Conservation (phyloP, 2,329 filamentous ascomycete genomes). For the Sclerotinia sclerotiorum region DNA sequence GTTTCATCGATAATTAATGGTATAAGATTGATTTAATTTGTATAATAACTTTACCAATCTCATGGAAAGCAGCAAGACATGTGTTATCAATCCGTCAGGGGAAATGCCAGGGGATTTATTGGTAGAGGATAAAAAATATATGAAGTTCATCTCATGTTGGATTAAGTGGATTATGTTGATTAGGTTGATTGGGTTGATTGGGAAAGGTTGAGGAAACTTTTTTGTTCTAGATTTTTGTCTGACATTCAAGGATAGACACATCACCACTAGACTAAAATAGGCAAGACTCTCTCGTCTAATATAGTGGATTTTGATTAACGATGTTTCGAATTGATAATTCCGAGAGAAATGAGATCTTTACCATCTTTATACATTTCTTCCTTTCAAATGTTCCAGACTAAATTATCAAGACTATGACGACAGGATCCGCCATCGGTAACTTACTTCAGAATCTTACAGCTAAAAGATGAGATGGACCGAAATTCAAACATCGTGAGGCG, state of each 20-base stretch:
- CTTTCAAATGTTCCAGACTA: neutral
- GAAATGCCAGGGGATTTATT: constrained; percentile 6
- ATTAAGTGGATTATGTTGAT: neutral
- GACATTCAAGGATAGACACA: neutral
- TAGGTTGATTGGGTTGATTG: neutral
- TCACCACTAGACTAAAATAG: neutral
- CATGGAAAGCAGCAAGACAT: constrained; percentile 10
- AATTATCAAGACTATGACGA: neutral
- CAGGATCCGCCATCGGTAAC: neutral
- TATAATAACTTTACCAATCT: constrained; percentile 5
- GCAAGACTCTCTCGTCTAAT: neutral
- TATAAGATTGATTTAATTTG: constrained; percentile 13
- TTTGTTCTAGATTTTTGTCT: constrained; percentile 12
- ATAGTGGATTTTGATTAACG: constrained; percentile 20
- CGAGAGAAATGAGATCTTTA: neutral
- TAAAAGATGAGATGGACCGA: no score
- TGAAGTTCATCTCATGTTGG: constrained; percentile 15
- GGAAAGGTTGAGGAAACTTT: constrained; percentile 1
- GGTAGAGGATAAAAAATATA: constrained; percentile 5
- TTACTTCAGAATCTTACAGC: neutral
- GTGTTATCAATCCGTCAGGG: constrained; percentile 4
- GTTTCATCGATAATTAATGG: constrained; percentile 5
- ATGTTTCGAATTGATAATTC: constrained; percentile 10
- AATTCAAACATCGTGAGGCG: neutral
- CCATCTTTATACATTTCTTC: neutral